Percentiles rank a stretch among this genome's conserved stretches.
Evolutionary conservation across 441 rosid species (phyloP).

Genomic region (Pelargonium citronellum): DNA sequence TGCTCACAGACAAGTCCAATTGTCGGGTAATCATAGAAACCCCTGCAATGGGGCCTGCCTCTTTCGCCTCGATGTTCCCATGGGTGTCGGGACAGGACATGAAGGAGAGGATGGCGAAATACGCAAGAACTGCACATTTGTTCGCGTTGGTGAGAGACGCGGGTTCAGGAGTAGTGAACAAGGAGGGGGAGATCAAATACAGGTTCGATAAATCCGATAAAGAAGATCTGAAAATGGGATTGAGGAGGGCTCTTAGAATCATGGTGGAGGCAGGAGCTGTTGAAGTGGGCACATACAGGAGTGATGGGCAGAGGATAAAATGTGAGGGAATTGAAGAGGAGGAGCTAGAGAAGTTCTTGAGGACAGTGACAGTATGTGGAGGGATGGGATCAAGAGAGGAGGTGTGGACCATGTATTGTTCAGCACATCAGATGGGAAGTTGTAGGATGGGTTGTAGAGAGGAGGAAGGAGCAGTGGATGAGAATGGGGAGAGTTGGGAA

Average conservation of each 20-base stretch:
- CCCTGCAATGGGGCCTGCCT: constrained; percentile 57
- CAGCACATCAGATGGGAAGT: constrained; percentile 99
- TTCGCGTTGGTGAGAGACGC: constrained; percentile 52
- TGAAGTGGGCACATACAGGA: constrained; percentile 81
- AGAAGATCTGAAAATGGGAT: constrained; percentile 50
- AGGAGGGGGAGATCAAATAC: constrained; percentile 55
- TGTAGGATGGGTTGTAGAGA: constrained; percentile 66
- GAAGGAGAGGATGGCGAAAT: constrained; percentile 55
- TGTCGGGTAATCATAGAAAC: constrained; percentile 68
- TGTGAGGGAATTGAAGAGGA: constrained; percentile 45
- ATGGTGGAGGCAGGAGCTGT: constrained; percentile 82
- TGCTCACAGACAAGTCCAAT: constrained; percentile 31
- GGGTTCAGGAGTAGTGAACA: constrained; percentile 53
- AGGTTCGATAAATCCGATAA: constrained; percentile 34
- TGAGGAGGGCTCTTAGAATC: constrained; percentile 60
- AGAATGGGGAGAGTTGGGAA: constrained; percentile 88
- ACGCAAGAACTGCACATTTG: constrained; percentile 60
- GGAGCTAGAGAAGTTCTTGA: constrained; percentile 53
- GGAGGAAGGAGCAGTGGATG: constrained; percentile 65
- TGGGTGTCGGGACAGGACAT: constrained; percentile 73
- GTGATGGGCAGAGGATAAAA: constrained; percentile 65
- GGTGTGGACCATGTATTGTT: constrained; percentile 44
- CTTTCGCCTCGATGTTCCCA: constrained; percentile 42
- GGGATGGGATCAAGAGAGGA: constrained; percentile 37
- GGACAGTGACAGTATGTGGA: constrained; percentile 31